Evolutionary conservation across 768 basidiomycete genomes (phyloP), one percentile per base, ranked within the genome.

Genomic region (Amanita pallidorosea): DNA sequence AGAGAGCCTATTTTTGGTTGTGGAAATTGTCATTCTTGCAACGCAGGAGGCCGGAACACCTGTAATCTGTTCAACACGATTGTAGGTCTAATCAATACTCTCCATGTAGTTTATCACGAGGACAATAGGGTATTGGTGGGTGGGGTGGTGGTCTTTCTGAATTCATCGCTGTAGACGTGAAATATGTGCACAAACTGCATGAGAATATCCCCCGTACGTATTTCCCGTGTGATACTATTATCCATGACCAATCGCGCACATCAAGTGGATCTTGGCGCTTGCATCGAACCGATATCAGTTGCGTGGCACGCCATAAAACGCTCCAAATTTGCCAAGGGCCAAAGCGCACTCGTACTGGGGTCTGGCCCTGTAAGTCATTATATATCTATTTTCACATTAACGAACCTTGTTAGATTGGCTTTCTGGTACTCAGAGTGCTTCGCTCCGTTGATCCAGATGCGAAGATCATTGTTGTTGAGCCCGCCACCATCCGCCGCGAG

Each of bases 261-360:
- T 25, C 1, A 37, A 75, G 75, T 77, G 40, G 74, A 77, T 17
- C 55, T 72, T 8, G 75, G 71, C 1, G 74, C 74, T 2, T 67
- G 69, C 54, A 62, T 72, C 11, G 75, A 77, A 56, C 74, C 75
- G 0, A 63, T 77, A 5, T 65, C 73, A 1, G 72, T 76, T 2
- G 72, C 70, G 0, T 73, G 68, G 59, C 68, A 75, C 44, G 70
- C 71, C 2, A 68, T 73, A 15, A 70, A 73, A 54, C 60, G 63
- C 31, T 68, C 70, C 1, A 64, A 65, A 0, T 70, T 71, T 55
- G 61, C 62, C 49, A 51, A 54, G 25, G 72, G 74, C 0, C 56
- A 70, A 44, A 67, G 59, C 12, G 73, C 62, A 12, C 65, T 77
- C 25, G 60, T 77, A 3, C 51, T 69, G 11, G 74, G 74, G 17